Evolutionary conservation across 2,329 filamentous ascomycete species (phyloP).

Genomic region (Hymenoscyphus repandus): DNA sequence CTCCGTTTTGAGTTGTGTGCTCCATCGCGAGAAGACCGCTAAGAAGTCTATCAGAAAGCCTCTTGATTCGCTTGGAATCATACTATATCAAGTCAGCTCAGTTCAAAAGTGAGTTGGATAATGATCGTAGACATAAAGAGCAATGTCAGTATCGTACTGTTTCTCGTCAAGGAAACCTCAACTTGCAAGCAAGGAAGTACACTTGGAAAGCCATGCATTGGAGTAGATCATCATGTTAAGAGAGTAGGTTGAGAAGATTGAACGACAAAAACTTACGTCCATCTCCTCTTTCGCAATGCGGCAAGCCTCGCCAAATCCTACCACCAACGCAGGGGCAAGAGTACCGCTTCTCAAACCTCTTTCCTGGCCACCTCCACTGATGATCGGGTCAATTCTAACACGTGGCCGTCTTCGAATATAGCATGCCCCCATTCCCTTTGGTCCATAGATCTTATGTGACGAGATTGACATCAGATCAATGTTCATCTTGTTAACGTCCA

Average conservation of each 20-base stretch:
- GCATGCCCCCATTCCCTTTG: conserved; percentile 94
- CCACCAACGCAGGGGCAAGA: conserved; percentile 78
- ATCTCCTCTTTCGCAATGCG: conserved; percentile 87
- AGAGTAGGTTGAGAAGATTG: conserved; percentile 12
- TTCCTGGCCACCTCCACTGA: conserved; percentile 94
- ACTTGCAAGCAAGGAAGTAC: conserved; percentile 39
- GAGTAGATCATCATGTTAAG: conserved; percentile 69
- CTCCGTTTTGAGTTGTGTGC: conserved; percentile 88
- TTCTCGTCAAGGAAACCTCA: conserved; percentile 32
- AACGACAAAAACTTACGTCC: conserved; percentile 56
- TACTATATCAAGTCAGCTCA: conserved; percentile 57
- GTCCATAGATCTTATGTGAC: conserved; percentile 97
- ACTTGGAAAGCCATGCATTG: conserved; percentile 91
- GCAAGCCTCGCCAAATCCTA: conserved; percentile 94
- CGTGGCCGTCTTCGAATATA: conserved; percentile 89
- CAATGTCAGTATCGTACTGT: conserved; percentile 30
- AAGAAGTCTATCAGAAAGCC: conserved; percentile 76
- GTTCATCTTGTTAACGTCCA: conserved; percentile 97
- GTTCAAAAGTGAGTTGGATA: conserved; percentile 22
- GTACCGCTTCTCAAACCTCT: conserved; percentile 92
- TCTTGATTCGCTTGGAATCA: conserved; percentile 77
- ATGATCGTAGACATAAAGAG: not conserved
- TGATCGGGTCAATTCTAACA: conserved; percentile 92
- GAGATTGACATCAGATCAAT: conserved; percentile 99
- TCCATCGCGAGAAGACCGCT: conserved; percentile 82